Base-by-base conservation (phyloP, 1,284 basidiomycete species). In the Crucibulum cyathiforme region DNA sequence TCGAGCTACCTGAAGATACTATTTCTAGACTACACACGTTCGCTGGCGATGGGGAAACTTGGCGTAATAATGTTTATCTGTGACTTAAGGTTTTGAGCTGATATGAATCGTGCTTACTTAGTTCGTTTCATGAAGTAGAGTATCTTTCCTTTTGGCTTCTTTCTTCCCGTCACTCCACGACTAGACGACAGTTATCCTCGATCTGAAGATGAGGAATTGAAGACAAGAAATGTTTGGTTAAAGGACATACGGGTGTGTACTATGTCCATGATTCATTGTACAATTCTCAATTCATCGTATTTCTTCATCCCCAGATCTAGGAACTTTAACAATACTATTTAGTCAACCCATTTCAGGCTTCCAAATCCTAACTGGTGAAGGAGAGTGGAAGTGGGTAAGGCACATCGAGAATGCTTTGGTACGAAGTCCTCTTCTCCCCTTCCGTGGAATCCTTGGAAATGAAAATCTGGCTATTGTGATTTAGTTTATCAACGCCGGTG, bases 221-320 rank as follows among this genome's bases (percentile, higher is more conserved):
- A 80, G 64, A 80, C 82, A 0, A 80, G 81, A 51, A 76, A 82
- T 39, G 78, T 85, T 9, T 85, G 82, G 84, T 85, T 31, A 84
- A 85, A 66, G 85, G 85, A 7, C 85, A 86, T 59, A 83, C 80
- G 1, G 85, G 85, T 81, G 2, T 2, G n/a, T n/a, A n/a, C n/a
- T n/a, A n/a, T n/a, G n/a, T n/a, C n/a, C n/a, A n/a, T n/a, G n/a
- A n/a, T n/a, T n/a, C n/a, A n/a, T n/a, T n/a, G n/a, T n/a, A n/a
- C n/a, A n/a, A n/a, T n/a, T 9, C 35, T 1, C 45, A 12, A 7
- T 53, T 37, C 10, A 17, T 45, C 7, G 47, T 17, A 34, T 12
- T n/a, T 48, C 7, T 8, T 46, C 41, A 24, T 45, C 17, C 2
- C 6, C 41, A 85, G 85, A 88, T 62, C 78, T 84, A 15, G 61